A percentile compares a stretch with the other conserved stretches of the same genome.
phyloP scores from a whole-genome alignment of 495 filamentous ascomycete genomes.

The Saxophila tyrrhenica region DNA sequence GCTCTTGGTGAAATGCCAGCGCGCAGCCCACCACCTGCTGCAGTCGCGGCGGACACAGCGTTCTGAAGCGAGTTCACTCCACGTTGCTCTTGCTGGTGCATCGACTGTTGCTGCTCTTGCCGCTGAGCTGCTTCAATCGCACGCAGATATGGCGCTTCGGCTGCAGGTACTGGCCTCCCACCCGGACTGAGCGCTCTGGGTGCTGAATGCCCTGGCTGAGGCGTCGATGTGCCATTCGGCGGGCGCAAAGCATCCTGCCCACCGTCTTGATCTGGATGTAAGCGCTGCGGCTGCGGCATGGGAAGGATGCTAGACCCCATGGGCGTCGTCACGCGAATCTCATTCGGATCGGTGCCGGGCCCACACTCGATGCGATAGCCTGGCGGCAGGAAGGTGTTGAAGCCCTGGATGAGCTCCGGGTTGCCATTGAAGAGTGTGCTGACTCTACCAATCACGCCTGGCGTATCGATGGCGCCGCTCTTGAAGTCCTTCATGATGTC shows the following conservation, averaged over 20 bases:
- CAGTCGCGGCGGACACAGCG: slow-evolving; percentile 52
- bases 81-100: slow-evolving; percentile 67
- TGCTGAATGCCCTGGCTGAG: slow-evolving; percentile 18
- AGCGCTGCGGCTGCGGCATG: slow-evolving; percentile 41
- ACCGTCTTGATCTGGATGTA: slow-evolving; percentile 19
- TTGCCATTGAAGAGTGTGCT: slow-evolving; percentile 95
- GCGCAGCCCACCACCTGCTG: slow-evolving; percentile 31
- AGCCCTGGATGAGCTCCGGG: slow-evolving; percentile 92
- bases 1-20: slow-evolving; percentile 35
- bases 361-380: slow-evolving; percentile 97
- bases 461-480: slow-evolving; percentile 97
- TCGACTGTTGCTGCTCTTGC: slow-evolving; percentile 33
- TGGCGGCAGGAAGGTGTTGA: slow-evolving; percentile 96
- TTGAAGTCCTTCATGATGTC: slow-evolving; percentile 99
- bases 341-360: slow-evolving; percentile 79
- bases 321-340: slow-evolving; percentile 92
- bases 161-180: slow-evolving; percentile 23
- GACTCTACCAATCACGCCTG: slow-evolving; percentile 93
- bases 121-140: slow-evolving; percentile 34
- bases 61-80: slow-evolving; percentile 71
- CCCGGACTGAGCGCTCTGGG: slow-evolving; percentile 28
- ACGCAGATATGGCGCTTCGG: slow-evolving; percentile 25
- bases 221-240: slow-evolving; percentile 17
- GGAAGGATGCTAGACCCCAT: slow-evolving; percentile 62
- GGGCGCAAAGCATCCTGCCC: slow-evolving; percentile 6